Conservation (phyloP, 2,329 filamentous ascomycete species). For the Calcarisporium arbuscula region DNA sequence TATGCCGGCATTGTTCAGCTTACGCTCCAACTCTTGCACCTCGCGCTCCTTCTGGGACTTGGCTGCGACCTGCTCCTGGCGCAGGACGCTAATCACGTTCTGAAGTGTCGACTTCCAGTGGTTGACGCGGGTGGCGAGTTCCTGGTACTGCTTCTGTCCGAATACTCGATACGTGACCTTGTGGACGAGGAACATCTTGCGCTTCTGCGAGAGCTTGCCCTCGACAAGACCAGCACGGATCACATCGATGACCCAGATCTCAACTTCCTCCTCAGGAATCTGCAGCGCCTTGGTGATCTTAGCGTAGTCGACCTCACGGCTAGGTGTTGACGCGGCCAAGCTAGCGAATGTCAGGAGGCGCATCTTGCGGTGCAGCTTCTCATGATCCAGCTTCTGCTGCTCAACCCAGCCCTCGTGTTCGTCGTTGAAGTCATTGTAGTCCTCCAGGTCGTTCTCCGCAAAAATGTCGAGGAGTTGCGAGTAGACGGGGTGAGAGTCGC, state of each 20-base stretch:
- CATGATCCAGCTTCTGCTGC: slow-evolving; percentile 64
- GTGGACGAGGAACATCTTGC: slow-evolving; percentile 90
- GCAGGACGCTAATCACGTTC: slow-evolving; percentile 71
- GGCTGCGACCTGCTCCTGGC: slow-evolving; percentile 74
- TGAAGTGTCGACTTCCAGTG: slow-evolving; percentile 82
- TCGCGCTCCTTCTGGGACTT: slow-evolving; percentile 73
- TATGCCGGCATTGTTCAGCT: slow-evolving; percentile 42
- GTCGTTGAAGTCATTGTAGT: slow-evolving; percentile 92
- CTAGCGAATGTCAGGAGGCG: slow-evolving; percentile 89
- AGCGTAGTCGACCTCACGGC: slow-evolving; percentile 81
- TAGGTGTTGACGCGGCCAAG: slow-evolving; percentile 75
- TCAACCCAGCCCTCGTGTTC: slow-evolving; percentile 84
- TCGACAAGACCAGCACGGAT: slow-evolving; percentile 94
- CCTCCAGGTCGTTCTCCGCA: slow-evolving; percentile 86
- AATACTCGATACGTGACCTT: slow-evolving; percentile 95
- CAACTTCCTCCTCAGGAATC: slow-evolving; percentile 76
- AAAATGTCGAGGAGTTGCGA: slow-evolving; percentile 95
- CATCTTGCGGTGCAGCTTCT: slow-evolving; percentile 86
- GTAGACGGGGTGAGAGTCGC: slow-evolving; percentile 75
- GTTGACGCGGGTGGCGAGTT: slow-evolving; percentile 84
- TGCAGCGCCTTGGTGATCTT: slow-evolving; percentile 80
- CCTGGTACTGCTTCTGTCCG: slow-evolving; percentile 95
- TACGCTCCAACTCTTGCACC: slow-evolving; percentile 63
- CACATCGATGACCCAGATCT: slow-evolving; percentile 98
- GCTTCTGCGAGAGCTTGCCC: slow-evolving; percentile 90